Evolutionary conservation across 192 early-diverging fungal genomes (phyloP), one percentile per base, ranked within the genome.

Genomic region (Entomortierella chlamydospora): DNA sequence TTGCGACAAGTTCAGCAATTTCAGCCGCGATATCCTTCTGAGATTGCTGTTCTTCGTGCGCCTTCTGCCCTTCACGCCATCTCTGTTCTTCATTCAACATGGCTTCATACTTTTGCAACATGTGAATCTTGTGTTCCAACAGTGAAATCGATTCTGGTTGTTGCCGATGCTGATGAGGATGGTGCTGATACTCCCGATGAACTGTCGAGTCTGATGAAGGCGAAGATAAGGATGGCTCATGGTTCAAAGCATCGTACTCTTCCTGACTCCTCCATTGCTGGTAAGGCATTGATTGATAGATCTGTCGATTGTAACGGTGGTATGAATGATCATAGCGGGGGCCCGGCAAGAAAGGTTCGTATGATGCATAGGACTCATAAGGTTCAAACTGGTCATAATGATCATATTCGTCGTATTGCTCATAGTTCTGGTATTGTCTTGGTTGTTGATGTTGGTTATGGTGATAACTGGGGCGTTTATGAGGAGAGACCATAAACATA

Each of bases 1-100:
- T 34, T 30, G 45, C 23, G n/a, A 71, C 42, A 17, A 71, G 60
- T 20, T 71, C 69, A 28, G 9, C 49, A 33, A 71, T 71, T 47
- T 71, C 69, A 1, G 60, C 41, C 13, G 17, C 50, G 11, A 71
- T 30, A 4, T 18, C 50, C 25, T 70, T 28, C 12, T 61, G 31
- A 30, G 58, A 54, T 13, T 17, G 30, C 22, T 47, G 22, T 20
- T 33, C n/a, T 18, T 64, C n/a, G 18, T 34, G 20, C 20, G 12
- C 2, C 8, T 15, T 25, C n/a, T 13, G 39, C 13, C 7, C 39
- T 13, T 41, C 39, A 20, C 20, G 45, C 45, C 4, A 12, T 11
- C 26, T 25, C 9, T 47, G 22, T 23, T 61, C 25, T 29, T 37
- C 37, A 0, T 11, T 29, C 22, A 26, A 17, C n/a, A 9, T 13